Base-by-base conservation (phyloP, 768 basidiomycete species). In the Auriscalpium vulgare region DNA sequence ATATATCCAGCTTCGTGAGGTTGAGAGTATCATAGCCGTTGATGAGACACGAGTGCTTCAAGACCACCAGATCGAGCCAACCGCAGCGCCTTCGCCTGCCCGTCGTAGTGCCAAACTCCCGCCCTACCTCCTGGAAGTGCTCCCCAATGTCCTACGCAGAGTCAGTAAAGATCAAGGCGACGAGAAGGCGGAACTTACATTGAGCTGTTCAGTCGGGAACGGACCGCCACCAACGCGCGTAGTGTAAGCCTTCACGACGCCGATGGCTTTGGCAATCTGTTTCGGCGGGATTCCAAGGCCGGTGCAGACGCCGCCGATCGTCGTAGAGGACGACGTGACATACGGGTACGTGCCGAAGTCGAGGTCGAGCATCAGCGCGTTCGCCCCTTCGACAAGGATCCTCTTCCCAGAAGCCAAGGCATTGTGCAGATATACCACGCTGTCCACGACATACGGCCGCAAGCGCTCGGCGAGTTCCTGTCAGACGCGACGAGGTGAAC, bases 151-250 rank as follows among this genome's bases (percentile, higher is more conserved):
- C 82, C 92, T 94, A 64, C 45, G 45, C 10, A 50, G 46, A 56
- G 38, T 8, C 19, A 21, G 57, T 50, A 62, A 54, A 13, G 57
- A 50, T 1, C 7, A 19, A 23, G 11, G 9, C 2, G 1, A 21
- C 52, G 35, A 10, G 13, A n/a, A 21, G 19, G 57, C 21, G 47
- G 16, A 9, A 74, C 84, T 56, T 50, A 91, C 88, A 70, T 94
- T 88, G 55, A 97, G 79, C 68, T 93, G 91, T 70, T 99, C 97
- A 0, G 91, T 92, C 8, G 97, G 94, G 79, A 99, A 98, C 4
- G 97, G 97, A 0, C 97, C 97, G 40, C 93, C 91, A n/a, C 97
- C 97, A 21, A 99, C 97, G 29, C 97, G 83, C 1, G 97, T 98
- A 16, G 97, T 98, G 71, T 99, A 99, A 0, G 97, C 97, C 71